phyloP scores from a whole-genome alignment of 139 green algal genomes.

The Tetradesmus lagerheimii region DNA sequence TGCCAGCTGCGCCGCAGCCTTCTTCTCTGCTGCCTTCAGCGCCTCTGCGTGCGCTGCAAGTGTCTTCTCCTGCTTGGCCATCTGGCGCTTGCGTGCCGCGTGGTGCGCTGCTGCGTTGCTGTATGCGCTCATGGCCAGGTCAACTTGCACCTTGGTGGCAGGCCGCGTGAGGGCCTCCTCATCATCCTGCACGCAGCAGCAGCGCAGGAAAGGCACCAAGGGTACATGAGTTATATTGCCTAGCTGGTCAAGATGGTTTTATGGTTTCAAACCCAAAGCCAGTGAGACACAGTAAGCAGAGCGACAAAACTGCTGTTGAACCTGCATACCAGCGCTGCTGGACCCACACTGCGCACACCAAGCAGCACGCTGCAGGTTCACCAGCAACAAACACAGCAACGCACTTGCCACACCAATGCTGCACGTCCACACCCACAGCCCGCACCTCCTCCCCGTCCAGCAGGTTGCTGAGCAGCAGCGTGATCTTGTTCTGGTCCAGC shows the following conservation, averaged over 20 bases:
- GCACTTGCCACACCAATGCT: constrained; percentile 23
- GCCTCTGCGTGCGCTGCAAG: constrained; percentile 80
- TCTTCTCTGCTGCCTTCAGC: constrained; percentile 92
- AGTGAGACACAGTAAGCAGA: background rate
- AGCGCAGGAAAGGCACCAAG: background rate
- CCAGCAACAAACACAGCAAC: no score
- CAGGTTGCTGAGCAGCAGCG: constrained; percentile 84
- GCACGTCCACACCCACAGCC: constrained; percentile 46
- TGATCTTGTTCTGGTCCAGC: constrained; percentile 84
- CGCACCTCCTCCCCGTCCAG: constrained; percentile 81
- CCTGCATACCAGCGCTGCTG: no score
- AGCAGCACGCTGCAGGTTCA: background rate
- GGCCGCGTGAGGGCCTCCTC: constrained; percentile 68
- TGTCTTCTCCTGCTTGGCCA: constrained; percentile 88
- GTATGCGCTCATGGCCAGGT: constrained; percentile 85
- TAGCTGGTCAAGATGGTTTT: no score
- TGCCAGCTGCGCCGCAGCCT: constrained; percentile 76
- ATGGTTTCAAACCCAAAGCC: no score
- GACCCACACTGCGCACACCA: no score
- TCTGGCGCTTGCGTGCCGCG: constrained; percentile 76
- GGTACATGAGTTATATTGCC: no score
- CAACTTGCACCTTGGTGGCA: constrained; percentile 83
- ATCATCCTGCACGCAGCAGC: constrained; percentile 26
- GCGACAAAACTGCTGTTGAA: no score
- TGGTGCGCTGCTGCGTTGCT: constrained; percentile 79